phyloP scores from a whole-genome alignment of 768 basidiomycete species.

The Xerocomus brunneocitrinus region DNA sequence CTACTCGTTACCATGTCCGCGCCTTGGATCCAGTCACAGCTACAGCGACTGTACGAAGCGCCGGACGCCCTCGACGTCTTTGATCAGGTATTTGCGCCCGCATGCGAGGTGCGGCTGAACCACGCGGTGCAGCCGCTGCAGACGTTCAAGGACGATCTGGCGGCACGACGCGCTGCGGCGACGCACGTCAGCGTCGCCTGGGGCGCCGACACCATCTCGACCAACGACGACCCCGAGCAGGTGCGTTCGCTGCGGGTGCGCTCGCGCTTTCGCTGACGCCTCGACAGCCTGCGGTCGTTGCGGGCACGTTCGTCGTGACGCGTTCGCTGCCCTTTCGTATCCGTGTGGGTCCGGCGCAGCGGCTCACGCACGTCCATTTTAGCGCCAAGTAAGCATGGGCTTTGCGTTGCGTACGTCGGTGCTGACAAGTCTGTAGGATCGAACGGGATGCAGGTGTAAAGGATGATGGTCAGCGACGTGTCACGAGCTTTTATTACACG shows the following conservation, averaged over 20 bases:
- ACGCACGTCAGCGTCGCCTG: conserved; percentile 29
- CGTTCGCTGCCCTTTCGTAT: conserved; percentile 39
- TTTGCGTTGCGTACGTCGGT: neutral
- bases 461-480: conserved; percentile 21
- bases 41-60: conserved; percentile 27
- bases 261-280: neutral
- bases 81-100: conserved; percentile 30
- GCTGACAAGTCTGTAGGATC: conserved; percentile 18
- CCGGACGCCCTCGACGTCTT: conserved; percentile 18
- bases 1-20: neutral
- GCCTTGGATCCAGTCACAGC: conserved; percentile 29
- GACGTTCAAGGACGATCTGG: conserved; percentile 27
- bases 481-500: conserved; percentile 36
- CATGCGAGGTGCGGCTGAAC: conserved; percentile 33
- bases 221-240: conserved; percentile 20
- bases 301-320: conserved; percentile 37
- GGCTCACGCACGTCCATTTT: conserved; percentile 30
- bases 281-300: conserved; percentile 33
- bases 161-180: conserved; percentile 15
- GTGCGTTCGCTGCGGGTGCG: conserved; percentile 7
- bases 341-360: conserved; percentile 37
- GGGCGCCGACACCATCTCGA: conserved; percentile 31
- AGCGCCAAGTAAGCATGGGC: conserved; percentile 35
- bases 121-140: conserved; percentile 23
- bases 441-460: conserved; percentile 16